phyloP scores from a whole-genome alignment of 1,284 basidiomycete species.

The Sanghuangporus sanghuang region DNA sequence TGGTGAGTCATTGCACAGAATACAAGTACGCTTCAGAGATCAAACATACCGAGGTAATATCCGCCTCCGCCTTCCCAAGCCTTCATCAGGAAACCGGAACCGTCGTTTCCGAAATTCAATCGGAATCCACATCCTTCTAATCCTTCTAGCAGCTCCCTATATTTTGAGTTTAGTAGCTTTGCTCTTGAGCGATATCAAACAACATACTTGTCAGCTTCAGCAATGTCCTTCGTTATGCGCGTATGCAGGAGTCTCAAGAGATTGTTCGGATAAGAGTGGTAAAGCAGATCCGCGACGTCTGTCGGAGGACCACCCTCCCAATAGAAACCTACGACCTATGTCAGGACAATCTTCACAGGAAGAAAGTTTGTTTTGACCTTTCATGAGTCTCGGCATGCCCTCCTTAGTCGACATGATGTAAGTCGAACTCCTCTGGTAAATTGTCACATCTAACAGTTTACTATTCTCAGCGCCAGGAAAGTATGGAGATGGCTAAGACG shows the following conservation, averaged over 20 bases:
- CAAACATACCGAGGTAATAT: conserved; percentile 36
- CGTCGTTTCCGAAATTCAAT: conserved; percentile 48
- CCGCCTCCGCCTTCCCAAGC: conserved; percentile 34
- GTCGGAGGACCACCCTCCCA: conserved; percentile 40
- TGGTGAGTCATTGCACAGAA: background rate
- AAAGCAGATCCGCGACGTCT: conserved; percentile 47
- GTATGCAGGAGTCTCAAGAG: conserved; percentile 40
- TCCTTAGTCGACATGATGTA: conserved; percentile 53
- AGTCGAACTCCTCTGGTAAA: conserved; percentile 59
- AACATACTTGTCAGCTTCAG: conserved; percentile 44
- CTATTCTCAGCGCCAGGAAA: background rate
- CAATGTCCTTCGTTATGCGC: conserved; percentile 43
- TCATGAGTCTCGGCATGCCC: conserved; percentile 35
- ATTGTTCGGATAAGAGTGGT: conserved; percentile 36
- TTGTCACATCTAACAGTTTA: conserved; percentile 41
- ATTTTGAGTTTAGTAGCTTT: background rate
- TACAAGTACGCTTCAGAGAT: background rate
- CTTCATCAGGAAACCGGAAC: conserved; percentile 44
- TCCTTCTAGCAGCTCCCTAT: conserved; percentile 49
- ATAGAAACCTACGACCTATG: conserved; percentile 39
- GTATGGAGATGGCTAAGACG: conserved; percentile 7
- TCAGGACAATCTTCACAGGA: background rate
- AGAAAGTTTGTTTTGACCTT: conserved; percentile 19
- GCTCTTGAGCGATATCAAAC: conserved; percentile 25
- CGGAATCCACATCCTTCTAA: conserved; percentile 58